These are phyloP conservation scores for Mortierella sp. DNA, from an alignment of 371 early-diverging fungal species.

Conservation along the genomic window DNA sequence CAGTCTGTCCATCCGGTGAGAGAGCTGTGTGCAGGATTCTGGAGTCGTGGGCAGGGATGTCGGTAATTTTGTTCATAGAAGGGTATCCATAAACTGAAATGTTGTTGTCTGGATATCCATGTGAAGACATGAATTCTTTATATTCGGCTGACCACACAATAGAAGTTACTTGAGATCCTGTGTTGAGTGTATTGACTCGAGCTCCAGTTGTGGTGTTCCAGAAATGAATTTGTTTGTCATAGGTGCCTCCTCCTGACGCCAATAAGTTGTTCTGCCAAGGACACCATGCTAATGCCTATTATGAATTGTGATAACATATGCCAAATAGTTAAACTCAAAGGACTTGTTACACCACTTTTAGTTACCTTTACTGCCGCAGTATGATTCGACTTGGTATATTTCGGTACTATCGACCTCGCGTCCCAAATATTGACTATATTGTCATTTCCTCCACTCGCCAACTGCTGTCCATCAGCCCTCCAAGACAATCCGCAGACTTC, in stretches of 20 bases:
- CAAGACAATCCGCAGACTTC: constrained; percentile 98
- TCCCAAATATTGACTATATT: constrained; percentile 97
- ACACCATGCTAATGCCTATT: constrained; percentile 97
- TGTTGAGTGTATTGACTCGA: constrained; percentile 76
- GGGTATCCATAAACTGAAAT: constrained; percentile 94
- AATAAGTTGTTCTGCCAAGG: constrained; percentile 95
- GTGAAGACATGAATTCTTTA: constrained; percentile 94
- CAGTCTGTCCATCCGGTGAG: constrained; percentile 93
- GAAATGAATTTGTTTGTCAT: constrained; percentile 93
- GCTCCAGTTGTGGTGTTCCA: constrained; percentile 92
- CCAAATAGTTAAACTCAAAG: constrained; percentile 6
- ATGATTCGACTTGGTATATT: constrained; percentile 81
- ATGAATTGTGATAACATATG: background rate
- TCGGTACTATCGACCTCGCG: constrained; percentile 73
- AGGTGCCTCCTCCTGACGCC: constrained; percentile 97
- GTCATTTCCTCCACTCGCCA: constrained; percentile 99
- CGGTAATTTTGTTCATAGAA: constrained; percentile 79
- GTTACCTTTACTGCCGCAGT: constrained; percentile 90
- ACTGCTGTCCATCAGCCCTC: constrained; percentile 85
- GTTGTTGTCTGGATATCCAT: constrained; percentile 76
- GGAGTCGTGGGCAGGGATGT: constrained; percentile 87
- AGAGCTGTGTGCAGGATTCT: constrained; percentile 92
- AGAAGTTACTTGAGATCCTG: constrained; percentile 96
- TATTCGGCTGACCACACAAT: constrained; percentile 93
- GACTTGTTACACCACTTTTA: too few species aligned